Base-by-base conservation (phyloP, 345 rosid genomes). In the Camelina neglecta region DNA sequence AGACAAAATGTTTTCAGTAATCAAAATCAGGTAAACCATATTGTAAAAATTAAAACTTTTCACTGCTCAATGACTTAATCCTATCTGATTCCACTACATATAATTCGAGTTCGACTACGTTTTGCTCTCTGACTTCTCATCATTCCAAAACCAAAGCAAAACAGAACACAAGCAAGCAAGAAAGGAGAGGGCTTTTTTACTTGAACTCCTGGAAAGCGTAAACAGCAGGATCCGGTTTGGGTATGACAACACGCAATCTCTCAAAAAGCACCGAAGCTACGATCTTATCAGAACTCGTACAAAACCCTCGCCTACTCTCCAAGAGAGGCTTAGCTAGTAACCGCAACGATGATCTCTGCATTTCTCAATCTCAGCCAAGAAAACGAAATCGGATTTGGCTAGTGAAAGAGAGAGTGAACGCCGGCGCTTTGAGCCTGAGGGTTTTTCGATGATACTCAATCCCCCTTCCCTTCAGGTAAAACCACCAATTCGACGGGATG, bases 141-240 rank as follows among this genome's bases (percentile, higher is more conserved):
- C 51, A 78, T 9, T 55, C 31, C 41, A 3, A 11, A 48, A 18
- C 29, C 57, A 55, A 63, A 55, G 4, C 2, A 47, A 21, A 13
- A 9, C 23, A 45, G 64, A 61, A 26, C 5, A 65, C 13, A 55
- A 67, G 6, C 38, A 70, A 33, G 33, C 31, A 26, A 45, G 42
- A n/a, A 53, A 12, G 18, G 18, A 75, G 54, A 44, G 21, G 41
- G 61, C 67, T 91, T 87, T 70, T 91, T 87, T 70, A 92, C 97
- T 94, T 90, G 83, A 95, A 95, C 89, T 95, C 99, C 80, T 87
- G 93, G 59, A 95, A 95, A 41, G 97, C 88, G 79, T 88, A 92
- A 50, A 90, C 90, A 53, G 84, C 86, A 9, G 98, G 97, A 73
- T 95, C 97, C 29, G 93, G 88, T 82, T 90, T 87, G 18, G 98